A percentile compares a stretch with the other conserved stretches of the same genome.
These are phyloP conservation scores for Saccharomycopsis hybrid DNA, from an alignment of 1,139 yeast genomes.

Conservation along the genomic window DNA sequence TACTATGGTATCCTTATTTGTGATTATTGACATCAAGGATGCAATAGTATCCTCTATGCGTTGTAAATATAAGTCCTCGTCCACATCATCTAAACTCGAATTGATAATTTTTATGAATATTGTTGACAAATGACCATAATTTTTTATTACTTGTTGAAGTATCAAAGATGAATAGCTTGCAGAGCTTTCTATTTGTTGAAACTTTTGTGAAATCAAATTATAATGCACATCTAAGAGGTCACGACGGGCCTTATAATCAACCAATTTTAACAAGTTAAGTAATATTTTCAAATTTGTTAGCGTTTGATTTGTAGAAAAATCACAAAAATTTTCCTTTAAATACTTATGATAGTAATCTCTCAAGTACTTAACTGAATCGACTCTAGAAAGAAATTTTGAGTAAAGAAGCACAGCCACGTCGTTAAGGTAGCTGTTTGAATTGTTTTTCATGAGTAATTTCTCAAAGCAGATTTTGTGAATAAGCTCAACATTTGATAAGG, in stretches of 20 bases:
- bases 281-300: conserved; percentile 18
- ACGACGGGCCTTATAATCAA: conserved; percentile 1
- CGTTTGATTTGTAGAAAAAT: conserved; percentile 21
- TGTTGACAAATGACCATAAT: conserved; percentile 22
- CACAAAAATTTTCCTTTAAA: conserved; percentile 22
- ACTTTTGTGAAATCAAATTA: conserved; percentile 4
- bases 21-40: conserved; percentile 28
- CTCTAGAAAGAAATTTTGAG: conserved; percentile 37
- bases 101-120: conserved; percentile 19
- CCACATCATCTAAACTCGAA: conserved; percentile 22
- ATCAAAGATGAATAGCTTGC: conserved; percentile 21
- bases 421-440: conserved; percentile 22
- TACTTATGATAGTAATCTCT: conserved; percentile 22
- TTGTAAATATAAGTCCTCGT: conserved; percentile 25
- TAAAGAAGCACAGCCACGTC: conserved; percentile 39
- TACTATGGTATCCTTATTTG: conserved; percentile 34
- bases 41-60: conserved; percentile 38
- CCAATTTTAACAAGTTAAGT: conserved; percentile 12
- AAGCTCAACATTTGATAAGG: conserved; percentile 23
- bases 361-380: conserved; percentile 27
- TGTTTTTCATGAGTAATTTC: conserved; percentile 23
- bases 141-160: conserved; percentile 23
- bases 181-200: conserved; percentile 6
- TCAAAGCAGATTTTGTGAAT: conserved; percentile 27
- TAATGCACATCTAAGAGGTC: conserved; percentile 10